Base-by-base conservation (phyloP, 306 rosid species). In the Ziziphus jujuba region DNA sequence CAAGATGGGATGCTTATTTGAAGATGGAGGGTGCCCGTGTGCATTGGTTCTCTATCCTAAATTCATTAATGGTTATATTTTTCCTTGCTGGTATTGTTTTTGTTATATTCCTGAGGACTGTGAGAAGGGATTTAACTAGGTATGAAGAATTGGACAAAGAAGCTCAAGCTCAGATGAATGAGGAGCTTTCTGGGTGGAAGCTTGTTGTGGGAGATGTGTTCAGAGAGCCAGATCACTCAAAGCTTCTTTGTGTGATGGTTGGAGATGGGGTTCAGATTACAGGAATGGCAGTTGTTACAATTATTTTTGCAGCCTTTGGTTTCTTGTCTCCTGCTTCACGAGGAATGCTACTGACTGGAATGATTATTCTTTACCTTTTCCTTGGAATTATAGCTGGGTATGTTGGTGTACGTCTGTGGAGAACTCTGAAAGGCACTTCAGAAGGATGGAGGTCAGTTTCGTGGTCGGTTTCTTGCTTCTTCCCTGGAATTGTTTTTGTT, bases 111-210 rank as follows among this genome's bases (percentile, higher is more conserved):
- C 75, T 92, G 40, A 84, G 95, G 80, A 92, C 98, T 0, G 95
- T 92, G 75, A 89, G 98, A 74, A 87, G 98, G 83, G 98, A 92
- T 72, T 79, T 92, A 79, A 90, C 98, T 54, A 86, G 87, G 86
- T 92, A 92, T 64, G 98, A 92, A 74, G 98, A 92, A 66, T 75
- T 92, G 84, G 96, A 92, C 84, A 92, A 92, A 79, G 98, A 92
- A 78, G 69, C 98, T 56, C 98, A 92, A 78, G 98, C 92, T 24
- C 96, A 92, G 77, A 92, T 92, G 95, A 92, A 89, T 38, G 98
- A 92, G 77, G 98, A 92, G 83, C 98, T 92, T 74, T 92, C 98
- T 23, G 98, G 98, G 70, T 92, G 98, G 96, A 92, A 92, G 79
- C 96, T 92, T 80, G 98, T 92, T 73, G 98, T 92, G 68, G 98